Evolutionary conservation across 2,329 filamentous ascomycete species (phyloP), one percentile per base, ranked within the genome.

Genomic region (Aureobasidium sp.): DNA sequence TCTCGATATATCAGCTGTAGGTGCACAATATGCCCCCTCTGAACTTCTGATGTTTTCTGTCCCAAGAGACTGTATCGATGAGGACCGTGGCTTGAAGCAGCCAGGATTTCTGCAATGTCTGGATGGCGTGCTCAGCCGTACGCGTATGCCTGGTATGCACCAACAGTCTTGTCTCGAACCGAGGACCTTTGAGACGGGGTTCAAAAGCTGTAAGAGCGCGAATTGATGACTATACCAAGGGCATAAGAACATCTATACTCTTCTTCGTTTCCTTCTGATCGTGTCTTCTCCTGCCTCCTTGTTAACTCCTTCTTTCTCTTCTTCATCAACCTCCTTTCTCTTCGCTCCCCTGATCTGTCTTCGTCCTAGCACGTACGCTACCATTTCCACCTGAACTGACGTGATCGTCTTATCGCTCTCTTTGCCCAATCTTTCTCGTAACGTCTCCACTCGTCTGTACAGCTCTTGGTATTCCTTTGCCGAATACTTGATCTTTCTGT

Each of bases 321-420:
- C 51, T 27, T 29, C 42, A 25, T 31, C 45, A 10, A 33, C 27
- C 23, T 21, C 51, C 42, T 45, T 49, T 33, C 47, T 45, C 57
- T 35, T 46, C 38, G 15, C 38, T 37, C 23, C 40, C 33, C 17
- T 50, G 29, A 13, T 54, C 50, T 57, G 70, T 67, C 8, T 64
- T 62, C 69, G 83, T 68, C 88, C 81, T 53, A 89, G 69, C 10
- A 89, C 86, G 68, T 84, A 90, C 2, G 87, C 87, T 19, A 86
- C 87, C 69, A 81, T 86, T 71, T 91, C 88, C 5, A 87, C 74
- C 35, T 89, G 83, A 42, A 83, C 76, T 1, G 85, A 85, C 33
- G 72, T 76, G 0, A 84, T 81, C 23, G 58, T 47, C 27, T 35
- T 25, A 1, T 60, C 60, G 38, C 37, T 37, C 4, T 63, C 64